These are phyloP conservation scores for Corymbia citriodora DNA, from an alignment of 441 rosid genomes.

Conservation along the genomic window DNA sequence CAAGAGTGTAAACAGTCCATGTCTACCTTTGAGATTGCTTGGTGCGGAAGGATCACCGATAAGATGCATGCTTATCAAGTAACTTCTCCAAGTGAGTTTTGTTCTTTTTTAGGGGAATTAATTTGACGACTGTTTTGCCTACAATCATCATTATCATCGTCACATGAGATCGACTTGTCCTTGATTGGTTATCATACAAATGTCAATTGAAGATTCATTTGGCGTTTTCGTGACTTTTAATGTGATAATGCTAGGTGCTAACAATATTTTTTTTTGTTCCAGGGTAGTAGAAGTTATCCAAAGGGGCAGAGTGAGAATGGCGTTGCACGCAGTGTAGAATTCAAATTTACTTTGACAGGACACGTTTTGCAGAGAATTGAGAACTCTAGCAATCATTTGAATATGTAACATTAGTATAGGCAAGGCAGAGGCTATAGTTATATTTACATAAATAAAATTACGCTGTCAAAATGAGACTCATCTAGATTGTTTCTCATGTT, in stretches of 20 bases:
- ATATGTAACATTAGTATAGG: neutral
- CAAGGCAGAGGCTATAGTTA: neutral
- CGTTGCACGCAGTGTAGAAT: neutral
- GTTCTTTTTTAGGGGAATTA: neutral
- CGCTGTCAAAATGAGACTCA: too few relatives aligned
- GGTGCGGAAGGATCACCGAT: neutral
- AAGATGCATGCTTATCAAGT: neutral
- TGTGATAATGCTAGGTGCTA: neutral
- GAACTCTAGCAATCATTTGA: neutral
- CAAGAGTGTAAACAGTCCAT: neutral
- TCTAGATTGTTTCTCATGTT: too few relatives aligned
- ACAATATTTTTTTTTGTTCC: neutral
- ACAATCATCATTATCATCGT: accelerated
- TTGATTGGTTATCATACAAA: neutral
- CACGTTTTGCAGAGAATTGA: neutral
- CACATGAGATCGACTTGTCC: neutral
- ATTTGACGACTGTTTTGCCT: neutral
- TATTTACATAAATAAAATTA: too few relatives aligned
- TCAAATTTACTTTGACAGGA: neutral
- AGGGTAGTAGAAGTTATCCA: neutral
- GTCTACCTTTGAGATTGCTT: neutral
- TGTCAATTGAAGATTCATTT: neutral
- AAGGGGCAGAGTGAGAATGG: neutral
- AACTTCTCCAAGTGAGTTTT: neutral
- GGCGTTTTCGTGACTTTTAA: neutral